Percentiles rank a stretch among this genome's conserved stretches.
Evolutionary conservation across 108 stramenopile genomes (phyloP).

Genomic region (Aurantiochytrium sp.): DNA sequence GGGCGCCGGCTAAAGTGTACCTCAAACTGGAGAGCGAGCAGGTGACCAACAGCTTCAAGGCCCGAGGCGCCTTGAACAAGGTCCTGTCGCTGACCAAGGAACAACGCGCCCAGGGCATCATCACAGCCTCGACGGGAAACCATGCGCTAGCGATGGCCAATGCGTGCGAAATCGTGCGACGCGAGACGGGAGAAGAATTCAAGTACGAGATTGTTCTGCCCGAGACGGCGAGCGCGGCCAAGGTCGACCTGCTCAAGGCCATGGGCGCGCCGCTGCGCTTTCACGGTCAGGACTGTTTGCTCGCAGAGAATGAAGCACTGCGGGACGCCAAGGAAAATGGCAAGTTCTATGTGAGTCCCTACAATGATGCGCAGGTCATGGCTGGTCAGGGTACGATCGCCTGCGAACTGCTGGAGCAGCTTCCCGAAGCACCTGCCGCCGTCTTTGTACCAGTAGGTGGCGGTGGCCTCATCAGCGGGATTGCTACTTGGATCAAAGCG

Average conservation of each 20-base stretch:
- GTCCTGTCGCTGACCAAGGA: background rate
- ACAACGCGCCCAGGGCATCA: background rate
- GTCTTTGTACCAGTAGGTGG: slow-evolving; percentile 38
- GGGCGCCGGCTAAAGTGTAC: background rate
- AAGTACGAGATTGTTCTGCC: background rate
- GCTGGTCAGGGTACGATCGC: slow-evolving; percentile 36
- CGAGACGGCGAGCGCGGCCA: background rate
- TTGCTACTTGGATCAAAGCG: slow-evolving; percentile 22
- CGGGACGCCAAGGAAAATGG: background rate
- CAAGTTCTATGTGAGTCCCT: slow-evolving; percentile 20
- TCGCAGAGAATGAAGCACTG: background rate
- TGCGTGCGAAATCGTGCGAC: background rate
- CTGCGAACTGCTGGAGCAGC: slow-evolving; percentile 19
- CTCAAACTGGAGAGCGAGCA: slow-evolving; percentile 24
- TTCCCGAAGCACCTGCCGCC: background rate
- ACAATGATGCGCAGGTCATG: slow-evolving; percentile 24
- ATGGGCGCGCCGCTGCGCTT: background rate
- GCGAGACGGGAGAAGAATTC: background rate
- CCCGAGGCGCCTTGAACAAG: slow-evolving; percentile 1
- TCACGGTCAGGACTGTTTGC: background rate
- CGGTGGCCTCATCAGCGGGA: slow-evolving; percentile 33
- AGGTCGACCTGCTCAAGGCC: background rate
- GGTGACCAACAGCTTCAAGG: slow-evolving; percentile 22
- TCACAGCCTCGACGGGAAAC: background rate
- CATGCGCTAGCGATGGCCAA: background rate